Conservation (phyloP, 352 stramenopile genomes). For the Globisporangium mamillatum region DNA sequence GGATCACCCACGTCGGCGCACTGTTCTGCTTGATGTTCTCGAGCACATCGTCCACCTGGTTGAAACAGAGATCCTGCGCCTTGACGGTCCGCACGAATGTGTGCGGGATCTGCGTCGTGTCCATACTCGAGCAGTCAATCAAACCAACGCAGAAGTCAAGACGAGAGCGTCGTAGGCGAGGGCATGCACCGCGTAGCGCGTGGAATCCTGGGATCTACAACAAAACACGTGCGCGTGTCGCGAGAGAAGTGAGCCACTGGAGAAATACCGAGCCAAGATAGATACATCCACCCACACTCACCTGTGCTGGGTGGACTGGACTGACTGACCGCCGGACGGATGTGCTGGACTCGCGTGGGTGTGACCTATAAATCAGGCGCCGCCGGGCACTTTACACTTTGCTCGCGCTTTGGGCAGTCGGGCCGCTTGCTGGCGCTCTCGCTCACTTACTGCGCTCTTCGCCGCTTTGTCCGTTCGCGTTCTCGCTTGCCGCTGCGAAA, state of each 20-base stretch:
- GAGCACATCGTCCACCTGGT: conserved; percentile 71
- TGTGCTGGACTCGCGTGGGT: neutral
- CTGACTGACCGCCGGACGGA: neutral
- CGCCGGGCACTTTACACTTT: neutral
- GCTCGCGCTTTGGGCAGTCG: conserved; percentile 1
- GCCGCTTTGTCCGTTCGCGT: conserved; percentile 17
- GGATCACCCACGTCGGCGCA: conserved; percentile 68
- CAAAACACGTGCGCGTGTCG: conserved; percentile 1
- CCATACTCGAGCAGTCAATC: conserved; percentile 17
- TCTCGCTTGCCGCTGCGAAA: conserved; percentile 10
- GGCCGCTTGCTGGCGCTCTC: conserved; percentile 1
- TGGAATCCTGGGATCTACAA: neutral
- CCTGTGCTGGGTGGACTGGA: neutral
- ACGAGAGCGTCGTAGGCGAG: neutral
- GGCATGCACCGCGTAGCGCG: neutral
- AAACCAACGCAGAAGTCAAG: neutral
- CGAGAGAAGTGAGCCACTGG: conserved; percentile 2
- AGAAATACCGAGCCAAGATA: neutral
- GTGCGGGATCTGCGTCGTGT: conserved; percentile 57
- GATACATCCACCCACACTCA: neutral
- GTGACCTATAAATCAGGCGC: conserved; percentile 13
- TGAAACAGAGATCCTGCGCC: conserved; percentile 73
- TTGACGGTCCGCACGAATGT: conserved; percentile 85
- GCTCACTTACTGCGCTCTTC: conserved; percentile 8
- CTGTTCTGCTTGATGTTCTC: conserved; percentile 63